phyloP scores from a whole-genome alignment of 805 yeast species.

The Candida parachauliodes region DNA sequence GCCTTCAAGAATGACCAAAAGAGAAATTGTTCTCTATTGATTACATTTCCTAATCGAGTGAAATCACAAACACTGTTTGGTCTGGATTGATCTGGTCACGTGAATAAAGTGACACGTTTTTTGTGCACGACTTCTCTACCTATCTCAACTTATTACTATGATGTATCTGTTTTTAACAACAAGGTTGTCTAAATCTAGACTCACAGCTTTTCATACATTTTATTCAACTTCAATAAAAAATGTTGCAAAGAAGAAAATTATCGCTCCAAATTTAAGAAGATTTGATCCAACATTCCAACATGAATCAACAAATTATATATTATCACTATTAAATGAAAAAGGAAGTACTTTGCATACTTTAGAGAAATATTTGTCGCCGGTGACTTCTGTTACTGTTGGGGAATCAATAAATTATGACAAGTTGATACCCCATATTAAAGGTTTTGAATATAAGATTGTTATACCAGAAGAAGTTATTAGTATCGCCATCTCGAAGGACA shows the following conservation, averaged over 20 bases:
- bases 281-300: conserved; percentile 19
- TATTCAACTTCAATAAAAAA: too few species aligned
- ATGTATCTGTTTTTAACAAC: too few species aligned
- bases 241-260: conserved; percentile 9
- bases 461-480: conserved; percentile 69
- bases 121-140: too few species aligned
- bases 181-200: too few species aligned
- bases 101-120: too few species aligned
- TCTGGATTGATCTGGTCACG: not conserved
- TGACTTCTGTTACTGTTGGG: conserved; percentile 69
- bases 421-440: conserved; percentile 29
- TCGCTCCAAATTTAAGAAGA: conserved; percentile 24
- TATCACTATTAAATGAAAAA: conserved; percentile 22
- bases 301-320: conserved; percentile 22
- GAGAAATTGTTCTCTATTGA: too few species aligned
- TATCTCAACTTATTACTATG: too few species aligned
- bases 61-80: conserved; percentile 4
- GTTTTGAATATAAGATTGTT: conserved; percentile 19
- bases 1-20: too few species aligned
- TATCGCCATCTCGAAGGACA: conserved; percentile 31
- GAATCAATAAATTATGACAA: conserved; percentile 62
- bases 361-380: conserved; percentile 38
- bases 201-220: too few species aligned
- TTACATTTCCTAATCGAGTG: conserved; percentile 10
- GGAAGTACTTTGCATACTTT: conserved; percentile 18